Evolutionary conservation across 106 monocot genomes (phyloP).

Genomic region (Platanthera guangdongensis): DNA sequence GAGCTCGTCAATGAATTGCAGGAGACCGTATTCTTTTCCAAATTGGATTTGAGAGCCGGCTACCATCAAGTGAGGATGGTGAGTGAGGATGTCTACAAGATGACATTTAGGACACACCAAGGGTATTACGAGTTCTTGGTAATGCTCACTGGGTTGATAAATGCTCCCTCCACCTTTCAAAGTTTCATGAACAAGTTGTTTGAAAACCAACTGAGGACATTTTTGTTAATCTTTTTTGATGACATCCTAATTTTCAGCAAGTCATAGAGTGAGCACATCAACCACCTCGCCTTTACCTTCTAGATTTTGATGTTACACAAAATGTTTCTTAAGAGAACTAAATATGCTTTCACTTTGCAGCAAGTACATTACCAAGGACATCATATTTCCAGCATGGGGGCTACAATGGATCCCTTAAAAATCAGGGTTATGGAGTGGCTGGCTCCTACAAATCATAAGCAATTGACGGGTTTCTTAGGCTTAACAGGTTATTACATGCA

Average conservation of each 20-base stretch:
- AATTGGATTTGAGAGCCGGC: no score
- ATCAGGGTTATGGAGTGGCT: background rate
- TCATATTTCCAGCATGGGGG: background rate
- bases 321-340: background rate
- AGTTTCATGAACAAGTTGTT: background rate
- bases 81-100: no score
- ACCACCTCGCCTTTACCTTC: background rate
- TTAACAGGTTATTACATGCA: background rate
- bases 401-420: background rate
- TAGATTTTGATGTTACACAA: background rate
- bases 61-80: no score
- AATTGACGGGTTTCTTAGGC: background rate
- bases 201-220: background rate
- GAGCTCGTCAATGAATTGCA: no score
- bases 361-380: slow-evolving; percentile 3
- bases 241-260: background rate
- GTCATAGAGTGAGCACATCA: background rate
- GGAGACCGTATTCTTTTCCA: no score
- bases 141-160: slow-evolving; percentile 3
- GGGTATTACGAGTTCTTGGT: background rate
- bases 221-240: background rate
- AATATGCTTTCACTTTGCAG: background rate
- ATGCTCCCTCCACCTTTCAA: slow-evolving; percentile 2
- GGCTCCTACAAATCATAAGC: background rate
- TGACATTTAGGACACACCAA: no score